phyloP scores from a whole-genome alignment of 805 yeast species.

The Wickerhamiella galacta region DNA sequence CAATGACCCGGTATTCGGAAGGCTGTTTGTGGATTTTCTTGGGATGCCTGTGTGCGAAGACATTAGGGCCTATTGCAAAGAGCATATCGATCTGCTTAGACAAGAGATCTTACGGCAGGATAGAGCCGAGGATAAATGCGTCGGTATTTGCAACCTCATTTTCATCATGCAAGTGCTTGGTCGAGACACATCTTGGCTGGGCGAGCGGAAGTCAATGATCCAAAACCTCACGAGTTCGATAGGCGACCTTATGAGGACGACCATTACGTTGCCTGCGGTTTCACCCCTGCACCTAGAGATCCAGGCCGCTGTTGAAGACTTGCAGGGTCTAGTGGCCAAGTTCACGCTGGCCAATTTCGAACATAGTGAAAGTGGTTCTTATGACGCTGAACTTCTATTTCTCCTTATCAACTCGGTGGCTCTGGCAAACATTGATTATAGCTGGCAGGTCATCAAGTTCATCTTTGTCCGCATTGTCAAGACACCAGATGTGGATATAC shows the following conservation, averaged over 20 bases:
- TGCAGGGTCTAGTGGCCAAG: conserved; percentile 34
- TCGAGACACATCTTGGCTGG: conserved; percentile 37
- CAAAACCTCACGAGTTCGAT: conserved; percentile 23
- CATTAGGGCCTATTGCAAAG: conserved; percentile 39
- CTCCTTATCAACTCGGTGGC: conserved; percentile 29
- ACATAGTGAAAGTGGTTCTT: conserved; percentile 2
- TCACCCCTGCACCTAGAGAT: conserved; percentile 54
- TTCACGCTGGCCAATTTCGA: background rate
- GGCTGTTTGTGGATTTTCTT: conserved; percentile 50
- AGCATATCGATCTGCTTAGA: conserved; percentile 33
- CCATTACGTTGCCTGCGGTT: conserved; percentile 31
- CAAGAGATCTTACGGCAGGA: conserved; percentile 33
- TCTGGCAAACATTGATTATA: conserved; percentile 28
- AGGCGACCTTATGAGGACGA: conserved; percentile 28
- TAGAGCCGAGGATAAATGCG: conserved; percentile 36
- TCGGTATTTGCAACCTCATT: conserved; percentile 53
- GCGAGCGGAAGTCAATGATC: conserved; percentile 29
- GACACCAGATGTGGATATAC: conserved; percentile 20
- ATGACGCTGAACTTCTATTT: conserved; percentile 25
- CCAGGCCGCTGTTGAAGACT: conserved; percentile 46
- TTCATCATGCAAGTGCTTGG: conserved; percentile 36
- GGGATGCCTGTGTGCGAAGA: conserved; percentile 28
- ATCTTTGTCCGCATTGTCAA: conserved; percentile 40
- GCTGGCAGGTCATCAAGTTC: conserved; percentile 36
- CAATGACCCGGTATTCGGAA: conserved; percentile 45